Evolutionary conservation across 768 basidiomycete genomes (phyloP).

Genomic region (Lyophyllum atratum): DNA sequence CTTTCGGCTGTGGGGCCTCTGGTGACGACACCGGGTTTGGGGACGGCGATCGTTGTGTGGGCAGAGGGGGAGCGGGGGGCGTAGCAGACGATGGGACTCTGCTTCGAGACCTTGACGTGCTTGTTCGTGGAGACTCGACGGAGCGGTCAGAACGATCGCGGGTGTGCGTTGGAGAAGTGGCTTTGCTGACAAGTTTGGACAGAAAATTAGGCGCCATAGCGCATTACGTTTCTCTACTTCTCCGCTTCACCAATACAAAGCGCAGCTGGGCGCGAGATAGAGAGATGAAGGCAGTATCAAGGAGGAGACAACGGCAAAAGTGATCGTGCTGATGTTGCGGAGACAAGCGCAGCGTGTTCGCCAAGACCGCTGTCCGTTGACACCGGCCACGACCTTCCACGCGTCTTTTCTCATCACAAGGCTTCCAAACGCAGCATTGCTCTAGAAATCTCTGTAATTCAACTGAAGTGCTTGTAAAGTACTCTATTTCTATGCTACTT

Average conservation of each 20-base stretch:
- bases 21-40: conserved; percentile 9
- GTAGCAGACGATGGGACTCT: conserved; percentile 22
- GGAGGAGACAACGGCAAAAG: neutral
- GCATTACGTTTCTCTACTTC: conserved; percentile 4
- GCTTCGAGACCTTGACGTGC: conserved; percentile 20
- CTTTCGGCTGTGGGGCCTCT: conserved; percentile 5
- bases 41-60: conserved; percentile 3
- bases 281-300: neutral
- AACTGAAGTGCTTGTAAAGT: no score
- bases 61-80: conserved; percentile 6
- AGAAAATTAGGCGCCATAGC: conserved; percentile 41
- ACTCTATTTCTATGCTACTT: no score
- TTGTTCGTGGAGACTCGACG: conserved; percentile 24
- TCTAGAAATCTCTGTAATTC: neutral
- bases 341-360: neutral
- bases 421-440: neutral
- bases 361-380: neutral
- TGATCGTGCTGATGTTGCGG: neutral
- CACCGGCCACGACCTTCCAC: neutral
- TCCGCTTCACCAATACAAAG: neutral
- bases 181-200: conserved; percentile 37
- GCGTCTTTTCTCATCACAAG: neutral
- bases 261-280: neutral
- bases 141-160: conserved; percentile 34
- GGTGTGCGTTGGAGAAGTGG: conserved; percentile 23